phyloP scores from a whole-genome alignment of 148 eudicot genomes.

The Euryodendron excelsum region DNA sequence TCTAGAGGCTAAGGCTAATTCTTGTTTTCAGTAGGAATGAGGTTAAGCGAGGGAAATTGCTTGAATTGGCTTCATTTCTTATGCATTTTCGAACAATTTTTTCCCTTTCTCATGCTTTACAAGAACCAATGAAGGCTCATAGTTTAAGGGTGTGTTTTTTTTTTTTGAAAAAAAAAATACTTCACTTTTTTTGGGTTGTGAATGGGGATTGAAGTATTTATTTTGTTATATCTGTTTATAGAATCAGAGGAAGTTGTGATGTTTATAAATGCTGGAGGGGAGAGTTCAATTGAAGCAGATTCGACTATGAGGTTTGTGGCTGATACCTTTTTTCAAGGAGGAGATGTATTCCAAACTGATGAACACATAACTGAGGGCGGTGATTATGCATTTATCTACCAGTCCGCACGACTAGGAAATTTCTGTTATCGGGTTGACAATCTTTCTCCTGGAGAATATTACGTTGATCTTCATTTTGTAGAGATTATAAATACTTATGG shows the following conservation, averaged over 20 bases:
- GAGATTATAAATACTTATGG: slow-evolving; percentile 77
- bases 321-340: slow-evolving; percentile 70
- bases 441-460: slow-evolving; percentile 71
- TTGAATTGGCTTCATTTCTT: neutral
- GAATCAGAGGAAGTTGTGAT: slow-evolving; percentile 64
- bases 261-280: slow-evolving; percentile 81
- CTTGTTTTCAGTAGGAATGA: neutral
- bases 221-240: slow-evolving; percentile 14
- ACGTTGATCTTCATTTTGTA: slow-evolving; percentile 81
- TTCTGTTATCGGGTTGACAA: slow-evolving; percentile 57
- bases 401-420: slow-evolving; percentile 74
- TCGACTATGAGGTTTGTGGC: slow-evolving; percentile 44
- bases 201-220: neutral
- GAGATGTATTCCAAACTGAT: slow-evolving; percentile 61
- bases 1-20: neutral
- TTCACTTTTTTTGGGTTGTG: neutral
- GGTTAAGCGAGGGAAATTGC: neutral
- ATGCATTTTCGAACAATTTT: neutral
- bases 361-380: slow-evolving; percentile 67
- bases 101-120: neutral
- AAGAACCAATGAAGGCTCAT: neutral
- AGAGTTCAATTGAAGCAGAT: slow-evolving; percentile 35
- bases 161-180: no score
- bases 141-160: neutral
- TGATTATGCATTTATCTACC: slow-evolving; percentile 63